Evolutionary conservation across 441 rosid species (phyloP).

Genomic region (Viola pubescens): DNA sequence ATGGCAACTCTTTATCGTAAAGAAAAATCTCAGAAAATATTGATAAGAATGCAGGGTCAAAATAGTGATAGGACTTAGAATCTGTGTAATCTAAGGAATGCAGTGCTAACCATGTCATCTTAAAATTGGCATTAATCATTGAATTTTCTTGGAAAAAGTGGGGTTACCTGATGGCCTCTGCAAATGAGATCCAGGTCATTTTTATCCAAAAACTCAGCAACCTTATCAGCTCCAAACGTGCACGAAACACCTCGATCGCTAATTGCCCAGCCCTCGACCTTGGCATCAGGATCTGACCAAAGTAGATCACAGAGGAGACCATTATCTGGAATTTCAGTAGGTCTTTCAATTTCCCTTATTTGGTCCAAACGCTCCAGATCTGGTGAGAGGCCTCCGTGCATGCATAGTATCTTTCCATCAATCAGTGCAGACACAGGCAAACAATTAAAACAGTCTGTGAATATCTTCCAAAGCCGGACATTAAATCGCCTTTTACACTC

Average conservation of each 20-base stretch:
- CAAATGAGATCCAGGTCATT: constrained; percentile 95
- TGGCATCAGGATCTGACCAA: constrained; percentile 94
- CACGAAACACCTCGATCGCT: constrained; percentile 95
- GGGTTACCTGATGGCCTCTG: constrained; percentile 87
- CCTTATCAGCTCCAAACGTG: constrained; percentile 80
- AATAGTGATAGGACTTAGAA: not conserved
- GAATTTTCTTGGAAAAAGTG: constrained; percentile 9
- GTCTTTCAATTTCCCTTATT: constrained; percentile 72
- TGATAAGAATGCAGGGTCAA: constrained; percentile 1
- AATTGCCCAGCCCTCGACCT: constrained; percentile 69
- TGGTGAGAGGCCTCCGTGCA: constrained; percentile 97
- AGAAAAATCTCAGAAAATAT: constrained; percentile 5
- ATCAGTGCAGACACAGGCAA: constrained; percentile 91
- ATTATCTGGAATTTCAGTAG: constrained; percentile 78
- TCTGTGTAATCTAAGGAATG: not conserved
- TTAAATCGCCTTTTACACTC: constrained; percentile 97
- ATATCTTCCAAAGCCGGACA: constrained; percentile 91
- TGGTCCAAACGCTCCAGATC: constrained; percentile 67
- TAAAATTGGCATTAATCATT: not conserved
- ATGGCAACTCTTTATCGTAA: constrained; percentile 1
- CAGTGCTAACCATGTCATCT: not conserved
- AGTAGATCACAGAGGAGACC: constrained; percentile 97
- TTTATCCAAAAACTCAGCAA: constrained; percentile 78
- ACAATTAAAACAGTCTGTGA: constrained; percentile 89
- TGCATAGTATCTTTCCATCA: constrained; percentile 82